A percentile compares a stretch with the other conserved stretches of the same genome.
Evolutionary conservation across 352 stramenopile species (phyloP).

Genomic region (Globisporangium canariense): DNA sequence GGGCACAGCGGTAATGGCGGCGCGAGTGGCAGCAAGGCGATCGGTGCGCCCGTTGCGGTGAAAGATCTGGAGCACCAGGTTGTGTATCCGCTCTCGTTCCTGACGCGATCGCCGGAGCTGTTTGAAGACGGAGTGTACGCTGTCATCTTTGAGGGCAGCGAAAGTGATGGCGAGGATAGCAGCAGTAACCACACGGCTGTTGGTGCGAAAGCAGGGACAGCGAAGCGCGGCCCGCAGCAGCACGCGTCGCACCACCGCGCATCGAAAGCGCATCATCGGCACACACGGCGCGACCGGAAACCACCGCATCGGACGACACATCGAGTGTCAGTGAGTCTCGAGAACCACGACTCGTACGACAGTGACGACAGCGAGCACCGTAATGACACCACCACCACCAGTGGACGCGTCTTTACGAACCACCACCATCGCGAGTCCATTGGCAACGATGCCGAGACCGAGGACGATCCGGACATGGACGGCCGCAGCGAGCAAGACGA

Average conservation of each 20-base stretch:
- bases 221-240: slow-evolving; percentile 6
- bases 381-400: slow-evolving; percentile 7
- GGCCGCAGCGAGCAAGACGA: slow-evolving; percentile 14
- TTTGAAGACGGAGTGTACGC: slow-evolving; percentile 52
- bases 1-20: slow-evolving; percentile 18
- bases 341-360: slow-evolving; percentile 4
- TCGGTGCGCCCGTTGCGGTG: slow-evolving; percentile 21
- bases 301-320: slow-evolving; percentile 10
- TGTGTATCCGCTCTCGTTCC: slow-evolving; percentile 69
- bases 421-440: slow-evolving; percentile 18
- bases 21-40: slow-evolving; percentile 17
- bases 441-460: slow-evolving; percentile 17
- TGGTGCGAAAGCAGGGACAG: not conserved
- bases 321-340: slow-evolving; percentile 16
- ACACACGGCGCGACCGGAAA: slow-evolving; percentile 8
- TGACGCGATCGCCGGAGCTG: slow-evolving; percentile 43
- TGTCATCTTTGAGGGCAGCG: slow-evolving; percentile 29
- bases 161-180: not conserved
- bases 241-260: not conserved
- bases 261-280: slow-evolving; percentile 7
- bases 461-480: slow-evolving; percentile 19
- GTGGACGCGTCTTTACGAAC: not conserved
- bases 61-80: slow-evolving; percentile 29
- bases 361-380: slow-evolving; percentile 22
- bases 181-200: not conserved